Base-by-base conservation (phyloP, 176 grass and related monocot genomes). In the Poa pratensis region DNA sequence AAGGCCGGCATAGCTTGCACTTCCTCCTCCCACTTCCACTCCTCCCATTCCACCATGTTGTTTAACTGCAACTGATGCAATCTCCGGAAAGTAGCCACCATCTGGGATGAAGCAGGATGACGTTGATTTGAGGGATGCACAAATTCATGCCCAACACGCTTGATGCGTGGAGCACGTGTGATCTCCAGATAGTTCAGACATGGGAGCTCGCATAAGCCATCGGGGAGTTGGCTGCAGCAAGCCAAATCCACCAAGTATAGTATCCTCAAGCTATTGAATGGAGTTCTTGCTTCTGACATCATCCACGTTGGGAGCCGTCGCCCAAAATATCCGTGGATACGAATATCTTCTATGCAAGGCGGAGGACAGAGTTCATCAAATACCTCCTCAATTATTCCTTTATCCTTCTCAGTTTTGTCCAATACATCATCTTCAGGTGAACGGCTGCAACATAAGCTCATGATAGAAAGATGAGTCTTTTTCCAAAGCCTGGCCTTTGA, bases 291-390 rank as follows among this genome's bases (percentile, higher is more conserved):
- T 49, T 7, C 15, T 0, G 77, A 35, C 12, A n/a, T 59, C 58
- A 65, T 49, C 85, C 85, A 87, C 17, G 15, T 45, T 42, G 85
- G 77, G 62, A 52, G 27, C 0, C 61, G 13, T 24, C 15, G 27
- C 3, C 85, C 85, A 75, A 60, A 60, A 59, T 80, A 87, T 3
- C 45, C 30, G 0, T 7, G 0, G 0, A 87, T 80, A 0, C 1
- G 1, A 54, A 87, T 55, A 61, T 0, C 68, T 45, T 48, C 85
- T 3, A 9, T 5, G 37, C 1, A 61, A 35, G 34, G n/a, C 0
- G 77, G 77, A 50, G 83, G 83, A 14, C 61, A 82, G 0, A 89
- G 24, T 24, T 70, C 78, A 58, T 89, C 40, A 53, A 85, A 67
- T 0, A 65, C 27, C 0, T 18, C 3, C 27, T 65, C 27, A 0